Evolutionary conservation across 805 yeast genomes (phyloP), one percentile per base, ranked within the genome.

Genomic region (Candida broadrunensis): DNA sequence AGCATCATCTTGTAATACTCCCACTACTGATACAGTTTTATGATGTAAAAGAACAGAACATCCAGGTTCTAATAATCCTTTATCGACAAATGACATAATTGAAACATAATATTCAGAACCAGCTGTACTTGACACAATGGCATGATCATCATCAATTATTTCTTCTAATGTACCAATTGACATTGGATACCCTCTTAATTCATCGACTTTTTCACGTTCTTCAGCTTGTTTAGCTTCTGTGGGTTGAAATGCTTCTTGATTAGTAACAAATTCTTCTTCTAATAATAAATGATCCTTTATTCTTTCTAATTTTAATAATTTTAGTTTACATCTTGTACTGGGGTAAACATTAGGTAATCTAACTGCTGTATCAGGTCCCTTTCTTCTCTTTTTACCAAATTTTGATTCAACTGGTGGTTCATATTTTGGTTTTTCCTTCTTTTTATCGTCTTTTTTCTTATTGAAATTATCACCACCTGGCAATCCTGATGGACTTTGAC

Each of bases 51-150:
- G 73, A 18, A 93, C 98, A 16, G 96, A 87, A 67, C 97, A 91
- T 7, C 98, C 97, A 1, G 98, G 99, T 64, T 93, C 98, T 47
- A 93, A 71, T 45, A 91, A 70, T 42, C 93, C 97, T 67, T 93
- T 93, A 65, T 93, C 99, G 14, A 93, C 99, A 73, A 93, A 93
- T 9, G 97, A 88, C 67, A 95, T 72, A 51, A 93, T 93, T 5
- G 96, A 85, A 26, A 93, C 99, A 60, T 93, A 93, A 65, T 90
- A 93, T 67, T 93, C 99, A 5, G 98, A 96, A 17, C 98, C 97
- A 11, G 96, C 88, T 5, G 95, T 82, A 39, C 95, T 83, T 35
- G 97, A 88, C 34, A 93, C 97, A 71, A 93, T 93, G 15, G 99
- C 99, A 65, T 93, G 99, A 61, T 93, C 99, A 64, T 93, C 99